Percentiles rank a stretch among this genome's conserved stretches.
Conservation (phyloP, 306 rosid genomes). For the Biancaea sappan region DNA sequence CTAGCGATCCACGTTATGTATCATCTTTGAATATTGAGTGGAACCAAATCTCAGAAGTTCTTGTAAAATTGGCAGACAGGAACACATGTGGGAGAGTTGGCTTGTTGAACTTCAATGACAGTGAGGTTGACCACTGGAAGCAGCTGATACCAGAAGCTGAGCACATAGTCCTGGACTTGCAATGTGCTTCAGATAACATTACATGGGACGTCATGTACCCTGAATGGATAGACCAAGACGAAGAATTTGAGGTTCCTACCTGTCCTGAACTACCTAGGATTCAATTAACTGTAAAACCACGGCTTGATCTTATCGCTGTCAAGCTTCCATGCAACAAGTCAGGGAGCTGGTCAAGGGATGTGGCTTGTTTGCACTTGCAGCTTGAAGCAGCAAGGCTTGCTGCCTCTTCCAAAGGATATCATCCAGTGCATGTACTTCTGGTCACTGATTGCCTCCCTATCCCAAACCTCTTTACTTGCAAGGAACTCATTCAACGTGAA, state of each 20-base stretch:
- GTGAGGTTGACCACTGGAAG: conserved; percentile 74
- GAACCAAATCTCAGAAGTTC: conserved; percentile 60
- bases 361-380: conserved; percentile 87
- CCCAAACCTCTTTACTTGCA: conserved; percentile 76
- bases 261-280: conserved; percentile 76
- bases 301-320: conserved; percentile 78
- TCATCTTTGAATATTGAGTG: conserved; percentile 62
- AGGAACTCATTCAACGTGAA: conserved; percentile 62
- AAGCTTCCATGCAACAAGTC: conserved; percentile 84
- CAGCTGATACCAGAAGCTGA: conserved; percentile 68
- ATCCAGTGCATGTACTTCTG: conserved; percentile 65
- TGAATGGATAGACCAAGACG: conserved; percentile 97
- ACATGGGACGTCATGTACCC: conserved; percentile 83
- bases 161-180: conserved; percentile 58
- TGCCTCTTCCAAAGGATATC: conserved; percentile 67
- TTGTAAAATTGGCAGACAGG: conserved; percentile 52
- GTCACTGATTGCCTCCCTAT: conserved; percentile 74
- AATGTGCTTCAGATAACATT: conserved; percentile 51
- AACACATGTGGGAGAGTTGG: conserved; percentile 75
- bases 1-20: conserved; percentile 53
- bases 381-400: conserved; percentile 89
- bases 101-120: conserved; percentile 71
- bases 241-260: conserved; percentile 80
- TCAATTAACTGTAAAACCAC: conserved; percentile 63
- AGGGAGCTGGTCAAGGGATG: conserved; percentile 83